phyloP scores from a whole-genome alignment of 495 filamentous ascomycete genomes.

The Penicillium cataractarum region DNA sequence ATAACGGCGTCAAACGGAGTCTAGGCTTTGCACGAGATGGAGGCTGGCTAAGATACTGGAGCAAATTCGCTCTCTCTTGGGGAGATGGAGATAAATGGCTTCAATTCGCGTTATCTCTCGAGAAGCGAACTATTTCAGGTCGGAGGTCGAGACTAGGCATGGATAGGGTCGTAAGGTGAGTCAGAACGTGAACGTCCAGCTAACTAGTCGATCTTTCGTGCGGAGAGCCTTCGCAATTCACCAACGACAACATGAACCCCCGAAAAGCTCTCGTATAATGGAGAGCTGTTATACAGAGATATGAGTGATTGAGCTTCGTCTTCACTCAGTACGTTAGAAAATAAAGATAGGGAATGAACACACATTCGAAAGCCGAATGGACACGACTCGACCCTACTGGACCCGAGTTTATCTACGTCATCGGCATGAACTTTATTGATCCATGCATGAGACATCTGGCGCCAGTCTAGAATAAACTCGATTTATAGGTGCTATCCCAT shows the following conservation, averaged over 20 bases:
- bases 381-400: not conserved
- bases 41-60: not conserved
- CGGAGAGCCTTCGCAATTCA: not conserved
- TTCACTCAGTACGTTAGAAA: not conserved
- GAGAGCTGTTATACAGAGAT: not conserved
- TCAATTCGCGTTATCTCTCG: not conserved
- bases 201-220: not conserved
- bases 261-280: not conserved
- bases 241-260: not conserved
- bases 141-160: not conserved
- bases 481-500: not conserved
- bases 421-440: not conserved
- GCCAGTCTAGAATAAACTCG: not conserved
- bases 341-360: not conserved
- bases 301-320: not conserved
- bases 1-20: not conserved
- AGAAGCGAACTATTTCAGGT: not conserved
- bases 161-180: not conserved
- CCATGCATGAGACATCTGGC: not conserved
- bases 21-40: not conserved
- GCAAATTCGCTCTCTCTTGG: not conserved
- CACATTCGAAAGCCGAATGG: not conserved
- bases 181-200: too few relatives aligned
- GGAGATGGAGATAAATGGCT: not conserved
- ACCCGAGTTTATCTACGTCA: not conserved